A percentile compares a stretch with the other conserved stretches of the same genome.
phyloP scores from a whole-genome alignment of 805 yeast genomes.

The Lipomyces spencermartinsiae region DNA sequence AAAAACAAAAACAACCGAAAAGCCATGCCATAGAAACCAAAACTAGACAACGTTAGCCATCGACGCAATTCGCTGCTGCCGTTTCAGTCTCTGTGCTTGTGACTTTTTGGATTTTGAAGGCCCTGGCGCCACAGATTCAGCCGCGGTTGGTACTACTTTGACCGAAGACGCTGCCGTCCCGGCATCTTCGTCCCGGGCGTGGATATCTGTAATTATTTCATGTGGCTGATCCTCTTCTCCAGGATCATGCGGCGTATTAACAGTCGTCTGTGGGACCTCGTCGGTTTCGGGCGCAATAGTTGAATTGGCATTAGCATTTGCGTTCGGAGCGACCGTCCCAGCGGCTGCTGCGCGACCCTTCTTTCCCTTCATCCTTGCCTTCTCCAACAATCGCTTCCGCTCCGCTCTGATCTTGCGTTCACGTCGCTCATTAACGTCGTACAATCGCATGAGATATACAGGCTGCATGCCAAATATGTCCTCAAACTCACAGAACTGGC shows the following conservation, averaged over 20 bases:
- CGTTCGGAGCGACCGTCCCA: constrained; percentile 14
- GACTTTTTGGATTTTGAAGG: constrained; percentile 17
- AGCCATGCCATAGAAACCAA: constrained; percentile 5
- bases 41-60: background rate
- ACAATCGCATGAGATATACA: constrained; percentile 27
- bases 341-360: constrained; percentile 20
- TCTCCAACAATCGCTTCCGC: constrained; percentile 35
- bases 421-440: constrained; percentile 35
- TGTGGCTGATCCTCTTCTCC: background rate
- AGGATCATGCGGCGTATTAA: constrained; percentile 3
- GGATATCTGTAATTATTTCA: constrained; percentile 8
- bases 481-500: constrained; percentile 41
- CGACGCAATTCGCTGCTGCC: constrained; percentile 10
- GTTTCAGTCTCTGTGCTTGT: constrained; percentile 14
- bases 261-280: background rate
- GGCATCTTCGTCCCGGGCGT: constrained; percentile 1
- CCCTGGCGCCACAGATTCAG: constrained; percentile 6
- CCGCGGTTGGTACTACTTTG: background rate
- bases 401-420: constrained; percentile 33
- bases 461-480: constrained; percentile 39
- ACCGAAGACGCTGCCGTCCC: background rate
- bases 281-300: background rate
- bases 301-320: background rate
- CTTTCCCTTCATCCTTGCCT: constrained; percentile 37
- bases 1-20: constrained; percentile 1